Percentiles rank a stretch among this genome's conserved stretches.
Conservation (phyloP, 768 basidiomycete genomes). For the Hypholoma sublateritium region DNA sequence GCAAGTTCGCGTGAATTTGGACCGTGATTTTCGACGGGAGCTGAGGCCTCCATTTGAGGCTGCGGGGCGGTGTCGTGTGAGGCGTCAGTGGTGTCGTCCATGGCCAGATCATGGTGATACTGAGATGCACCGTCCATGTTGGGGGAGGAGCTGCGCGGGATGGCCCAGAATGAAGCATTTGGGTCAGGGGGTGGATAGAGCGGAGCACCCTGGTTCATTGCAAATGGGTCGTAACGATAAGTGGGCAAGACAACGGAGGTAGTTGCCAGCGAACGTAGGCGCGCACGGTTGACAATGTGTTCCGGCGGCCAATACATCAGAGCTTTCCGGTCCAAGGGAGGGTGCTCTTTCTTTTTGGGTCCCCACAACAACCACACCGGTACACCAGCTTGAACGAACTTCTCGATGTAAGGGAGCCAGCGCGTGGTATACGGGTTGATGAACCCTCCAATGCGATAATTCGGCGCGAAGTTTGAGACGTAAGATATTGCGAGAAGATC, state of each 20-base stretch:
- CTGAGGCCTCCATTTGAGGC: background rate
- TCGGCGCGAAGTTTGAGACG: background rate
- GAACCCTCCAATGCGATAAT: background rate
- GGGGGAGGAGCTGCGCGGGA: no score
- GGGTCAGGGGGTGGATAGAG: background rate
- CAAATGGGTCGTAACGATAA: background rate
- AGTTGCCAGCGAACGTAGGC: background rate
- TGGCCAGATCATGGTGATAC: no score
- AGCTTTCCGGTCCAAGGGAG: background rate
- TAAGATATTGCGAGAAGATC: background rate
- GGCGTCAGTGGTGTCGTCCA: background rate
- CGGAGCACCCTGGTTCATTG: background rate
- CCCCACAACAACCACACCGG: constrained; percentile 1
- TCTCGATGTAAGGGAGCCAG: background rate
- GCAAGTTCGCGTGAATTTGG: no score
- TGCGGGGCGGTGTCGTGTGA: background rate
- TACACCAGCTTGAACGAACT: background rate
- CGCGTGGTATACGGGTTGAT: background rate
- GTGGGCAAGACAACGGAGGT: background rate
- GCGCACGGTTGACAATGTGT: background rate
- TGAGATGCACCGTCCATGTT: no score
- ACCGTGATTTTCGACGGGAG: no score
- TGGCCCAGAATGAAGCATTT: no score
- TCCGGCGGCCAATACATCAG: background rate
- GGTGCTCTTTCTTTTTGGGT: background rate